Conservation (phyloP, 208 protist genomes). For the Acanthamoeba castellanii region DNA sequence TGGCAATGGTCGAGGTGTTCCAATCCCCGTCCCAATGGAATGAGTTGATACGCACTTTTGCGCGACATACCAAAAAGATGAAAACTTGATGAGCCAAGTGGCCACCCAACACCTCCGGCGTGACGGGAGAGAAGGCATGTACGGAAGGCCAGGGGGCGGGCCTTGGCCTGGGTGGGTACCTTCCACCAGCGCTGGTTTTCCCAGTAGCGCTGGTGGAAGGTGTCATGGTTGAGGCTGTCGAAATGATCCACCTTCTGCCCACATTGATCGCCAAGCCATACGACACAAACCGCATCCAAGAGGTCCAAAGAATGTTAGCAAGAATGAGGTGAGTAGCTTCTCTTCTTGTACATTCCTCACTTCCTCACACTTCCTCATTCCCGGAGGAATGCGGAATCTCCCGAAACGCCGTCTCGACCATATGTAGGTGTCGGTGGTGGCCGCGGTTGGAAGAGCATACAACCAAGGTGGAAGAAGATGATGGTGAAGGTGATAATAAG, state of each 20-base stretch:
- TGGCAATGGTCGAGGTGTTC: slow-evolving; percentile 37
- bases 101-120: not conserved
- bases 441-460: too few species aligned
- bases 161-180: not conserved
- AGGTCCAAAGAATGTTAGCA: not conserved
- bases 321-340: too few species aligned
- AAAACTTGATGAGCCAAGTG: not conserved
- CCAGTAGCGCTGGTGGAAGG: slow-evolving; percentile 74
- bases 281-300: too few species aligned
- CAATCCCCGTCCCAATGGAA: slow-evolving; percentile 17
- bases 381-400: too few species aligned
- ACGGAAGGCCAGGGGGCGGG: not conserved
- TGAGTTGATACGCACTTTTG: slow-evolving; percentile 46
- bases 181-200: slow-evolving; percentile 69
- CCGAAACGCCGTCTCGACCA: not conserved
- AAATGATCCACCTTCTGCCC: slow-evolving; percentile 66
- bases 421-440: too few species aligned
- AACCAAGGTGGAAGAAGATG: not conserved
- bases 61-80: not conserved
- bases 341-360: too few species aligned
- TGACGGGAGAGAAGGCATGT: not conserved
- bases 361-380: too few species aligned
- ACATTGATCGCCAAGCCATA: too few species aligned
- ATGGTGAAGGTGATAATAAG: not conserved
- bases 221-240: not conserved